Conservation (phyloP, 2,329 filamentous ascomycete species). For the Beauveria brongniartii region DNA sequence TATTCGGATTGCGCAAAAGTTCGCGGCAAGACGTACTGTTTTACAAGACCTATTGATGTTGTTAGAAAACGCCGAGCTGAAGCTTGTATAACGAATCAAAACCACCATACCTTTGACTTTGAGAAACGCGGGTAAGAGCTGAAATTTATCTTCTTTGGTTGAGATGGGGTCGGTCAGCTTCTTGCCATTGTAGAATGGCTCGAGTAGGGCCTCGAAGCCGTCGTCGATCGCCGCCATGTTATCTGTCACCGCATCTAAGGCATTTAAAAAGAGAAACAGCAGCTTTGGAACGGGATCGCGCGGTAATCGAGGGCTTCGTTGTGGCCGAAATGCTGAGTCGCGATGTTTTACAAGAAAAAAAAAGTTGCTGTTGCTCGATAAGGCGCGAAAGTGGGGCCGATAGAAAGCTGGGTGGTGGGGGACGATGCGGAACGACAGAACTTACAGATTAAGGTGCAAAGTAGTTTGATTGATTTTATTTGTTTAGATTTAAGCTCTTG, state of each 20-base stretch:
- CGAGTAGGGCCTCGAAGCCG: slow-evolving; percentile 57
- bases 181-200: slow-evolving; percentile 62
- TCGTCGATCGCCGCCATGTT: slow-evolving; percentile 50
- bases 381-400: slow-evolving; percentile 10
- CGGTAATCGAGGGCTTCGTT: neutral
- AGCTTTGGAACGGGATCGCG: neutral
- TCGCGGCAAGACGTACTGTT: slow-evolving; percentile 51
- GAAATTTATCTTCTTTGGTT: slow-evolving; percentile 82
- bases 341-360: slow-evolving; percentile 9
- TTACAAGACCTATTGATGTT: slow-evolving; percentile 57
- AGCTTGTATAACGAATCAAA: neutral
- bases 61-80: slow-evolving; percentile 11
- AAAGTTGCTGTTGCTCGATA: slow-evolving; percentile 8
- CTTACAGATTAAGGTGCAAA: neutral
- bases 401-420: slow-evolving; percentile 10
- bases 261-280: slow-evolving; percentile 18
- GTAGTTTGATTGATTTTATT: neutral
- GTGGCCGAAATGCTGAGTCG: slow-evolving; percentile 5
- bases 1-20: neutral
- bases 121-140: slow-evolving; percentile 90
- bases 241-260: slow-evolving; percentile 23
- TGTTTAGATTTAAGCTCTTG: neutral
- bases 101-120: slow-evolving; percentile 71
- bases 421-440: slow-evolving; percentile 4
- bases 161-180: slow-evolving; percentile 58